Conservation (phyloP, 306 rosid genomes). For the Castanea mollissima region DNA sequence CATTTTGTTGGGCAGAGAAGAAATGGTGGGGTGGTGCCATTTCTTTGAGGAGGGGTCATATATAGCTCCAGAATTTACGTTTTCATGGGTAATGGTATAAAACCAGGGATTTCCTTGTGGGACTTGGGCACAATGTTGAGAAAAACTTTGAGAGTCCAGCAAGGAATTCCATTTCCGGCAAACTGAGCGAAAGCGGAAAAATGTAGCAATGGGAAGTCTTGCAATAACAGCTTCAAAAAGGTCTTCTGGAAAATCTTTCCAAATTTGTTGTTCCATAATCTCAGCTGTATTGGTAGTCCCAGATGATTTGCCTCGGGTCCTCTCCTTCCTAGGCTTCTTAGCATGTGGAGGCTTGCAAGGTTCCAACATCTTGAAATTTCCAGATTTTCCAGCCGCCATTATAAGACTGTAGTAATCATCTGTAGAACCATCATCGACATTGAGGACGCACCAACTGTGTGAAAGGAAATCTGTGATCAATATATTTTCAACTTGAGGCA, state of each 20-base stretch:
- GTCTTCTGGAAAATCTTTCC: conserved; percentile 92
- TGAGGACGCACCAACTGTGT: conserved; percentile 62
- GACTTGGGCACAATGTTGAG: conserved; percentile 61
- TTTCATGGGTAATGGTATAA: conserved; percentile 72
- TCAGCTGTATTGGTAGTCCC: conserved; percentile 43
- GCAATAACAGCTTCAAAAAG: conserved; percentile 80
- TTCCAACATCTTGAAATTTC: conserved; percentile 50
- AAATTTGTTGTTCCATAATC: conserved; percentile 68
- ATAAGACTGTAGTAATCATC: conserved; percentile 64
- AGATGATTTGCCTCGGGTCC: conserved; percentile 47
- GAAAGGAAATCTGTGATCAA: conserved; percentile 22
- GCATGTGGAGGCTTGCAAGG: conserved; percentile 59
- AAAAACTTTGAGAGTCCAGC: conserved; percentile 68
- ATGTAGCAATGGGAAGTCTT: conserved; percentile 73
- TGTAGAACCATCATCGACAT: conserved; percentile 54
- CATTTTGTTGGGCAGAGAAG: conserved; percentile 50
- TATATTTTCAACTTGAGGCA: conserved; percentile 10
- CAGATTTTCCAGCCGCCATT: conserved; percentile 67
- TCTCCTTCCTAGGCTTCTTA: conserved; percentile 63
- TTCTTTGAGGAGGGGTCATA: conserved; percentile 84
- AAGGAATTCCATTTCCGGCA: conserved; percentile 80
- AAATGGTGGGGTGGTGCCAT: conserved; percentile 76
- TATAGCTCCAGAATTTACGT: conserved; percentile 71
- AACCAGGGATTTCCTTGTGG: conserved; percentile 75
- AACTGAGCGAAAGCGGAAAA: conserved; percentile 79